Evolutionary conservation across 2,329 filamentous ascomycete species (phyloP).

Genomic region (Scedosporium boydii): DNA sequence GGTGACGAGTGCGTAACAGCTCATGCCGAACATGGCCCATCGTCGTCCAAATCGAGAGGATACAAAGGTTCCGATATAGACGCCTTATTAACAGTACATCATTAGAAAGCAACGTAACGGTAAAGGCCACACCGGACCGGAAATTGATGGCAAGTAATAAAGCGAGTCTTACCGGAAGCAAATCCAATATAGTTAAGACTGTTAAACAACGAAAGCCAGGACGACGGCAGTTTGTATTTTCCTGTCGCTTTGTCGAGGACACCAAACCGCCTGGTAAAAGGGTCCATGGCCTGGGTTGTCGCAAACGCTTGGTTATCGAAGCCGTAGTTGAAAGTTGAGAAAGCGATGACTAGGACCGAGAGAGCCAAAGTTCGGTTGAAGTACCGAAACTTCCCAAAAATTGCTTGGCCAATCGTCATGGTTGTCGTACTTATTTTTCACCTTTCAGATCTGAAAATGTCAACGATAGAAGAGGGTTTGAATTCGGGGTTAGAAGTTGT

Average conservation of each 20-base stretch:
- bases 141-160: no score
- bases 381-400: slow-evolving; percentile 10
- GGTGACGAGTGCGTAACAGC: slow-evolving; percentile 19
- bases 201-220: slow-evolving; percentile 25
- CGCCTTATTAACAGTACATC: slow-evolving; percentile 9
- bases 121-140: no score
- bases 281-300: slow-evolving; percentile 25
- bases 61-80: slow-evolving; percentile 14
- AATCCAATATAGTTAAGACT: slow-evolving; percentile 25
- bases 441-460: no score
- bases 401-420: neutral
- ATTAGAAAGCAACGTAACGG: neutral
- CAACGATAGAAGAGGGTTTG: no score
- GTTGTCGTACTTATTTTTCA: neutral
- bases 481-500: no score
- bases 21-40: slow-evolving; percentile 25
- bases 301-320: slow-evolving; percentile 29
- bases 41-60: slow-evolving; percentile 15
- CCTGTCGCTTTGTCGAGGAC: slow-evolving; percentile 14
- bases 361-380: slow-evolving; percentile 15
- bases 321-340: slow-evolving; percentile 28
- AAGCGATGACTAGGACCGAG: slow-evolving; percentile 19
- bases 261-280: slow-evolving; percentile 24
- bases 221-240: slow-evolving; percentile 18
- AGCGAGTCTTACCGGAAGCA: slow-evolving; percentile 16